Evolutionary conservation across 1,284 basidiomycete species (phyloP).

Genomic region (Cutaneotrichosporon cyanovorans): DNA sequence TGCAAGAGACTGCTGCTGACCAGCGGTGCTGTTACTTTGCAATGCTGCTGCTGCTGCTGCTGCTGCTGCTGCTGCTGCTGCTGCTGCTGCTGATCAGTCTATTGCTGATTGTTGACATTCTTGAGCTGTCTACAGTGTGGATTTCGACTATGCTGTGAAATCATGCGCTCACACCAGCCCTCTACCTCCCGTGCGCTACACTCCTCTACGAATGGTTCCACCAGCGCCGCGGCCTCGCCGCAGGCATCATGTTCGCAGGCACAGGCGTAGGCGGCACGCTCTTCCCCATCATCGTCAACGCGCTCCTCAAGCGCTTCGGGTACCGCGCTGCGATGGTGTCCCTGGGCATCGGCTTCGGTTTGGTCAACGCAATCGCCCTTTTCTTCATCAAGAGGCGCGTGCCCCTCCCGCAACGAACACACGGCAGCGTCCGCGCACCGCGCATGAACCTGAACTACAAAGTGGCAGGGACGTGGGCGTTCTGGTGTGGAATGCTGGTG

Average conservation of each 20-base stretch:
- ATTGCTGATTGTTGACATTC: too few species aligned
- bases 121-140: too few species aligned
- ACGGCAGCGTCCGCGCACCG: not conserved
- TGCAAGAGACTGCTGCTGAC: too few species aligned
- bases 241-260: conserved; percentile 41
- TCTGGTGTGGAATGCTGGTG: conserved; percentile 27
- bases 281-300: conserved; percentile 38
- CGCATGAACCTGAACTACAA: not conserved
- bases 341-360: conserved; percentile 30
- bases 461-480: conserved; percentile 17
- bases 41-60: too few species aligned
- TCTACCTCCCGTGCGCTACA: conserved; percentile 42
- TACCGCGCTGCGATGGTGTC: conserved; percentile 42
- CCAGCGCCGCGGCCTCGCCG: conserved; percentile 36
- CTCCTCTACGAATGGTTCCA: conserved; percentile 44
- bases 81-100: not conserved
- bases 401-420: conserved; percentile 17
- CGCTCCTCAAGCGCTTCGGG: conserved; percentile 35
- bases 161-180: conserved; percentile 19
- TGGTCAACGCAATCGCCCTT: conserved; percentile 29
- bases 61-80: too few species aligned
- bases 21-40: too few species aligned
- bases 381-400: conserved; percentile 40
- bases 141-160: too few species aligned
- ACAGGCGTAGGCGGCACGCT: conserved; percentile 41